A percentile compares a stretch with the other conserved stretches of the same genome.
Evolutionary conservation across 176 grass and related monocot species (phyloP).

Genomic region (Chrysopogon serrulatus): DNA sequence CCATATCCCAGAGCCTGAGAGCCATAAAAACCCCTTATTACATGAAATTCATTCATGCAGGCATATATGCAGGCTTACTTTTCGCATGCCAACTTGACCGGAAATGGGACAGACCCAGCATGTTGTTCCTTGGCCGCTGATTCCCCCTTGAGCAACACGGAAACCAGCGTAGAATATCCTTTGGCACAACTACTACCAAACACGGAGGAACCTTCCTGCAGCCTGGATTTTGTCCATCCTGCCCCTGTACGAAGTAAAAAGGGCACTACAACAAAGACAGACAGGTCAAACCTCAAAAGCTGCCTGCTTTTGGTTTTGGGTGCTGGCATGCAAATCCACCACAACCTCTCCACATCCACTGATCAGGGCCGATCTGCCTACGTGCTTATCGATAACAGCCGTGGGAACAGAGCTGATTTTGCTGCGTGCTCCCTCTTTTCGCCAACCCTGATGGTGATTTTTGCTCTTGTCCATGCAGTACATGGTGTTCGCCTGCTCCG

Average conservation of each 20-base stretch:
- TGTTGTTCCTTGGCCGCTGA: background rate
- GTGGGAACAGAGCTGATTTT: background rate
- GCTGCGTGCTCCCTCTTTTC: background rate
- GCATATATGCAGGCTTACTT: background rate
- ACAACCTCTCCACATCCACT: background rate
- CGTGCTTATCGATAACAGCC: background rate
- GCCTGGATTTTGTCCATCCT: background rate
- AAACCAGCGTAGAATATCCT: background rate
- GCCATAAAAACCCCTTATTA: background rate
- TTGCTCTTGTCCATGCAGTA: conserved; percentile 34
- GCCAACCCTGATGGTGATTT: background rate
- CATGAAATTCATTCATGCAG: background rate
- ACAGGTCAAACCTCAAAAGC: background rate
- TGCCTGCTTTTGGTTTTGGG: background rate
- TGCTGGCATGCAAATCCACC: background rate
- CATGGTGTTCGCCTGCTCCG: conserved; percentile 93
- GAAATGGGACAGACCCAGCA: background rate
- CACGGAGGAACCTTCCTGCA: background rate
- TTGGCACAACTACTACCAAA: background rate
- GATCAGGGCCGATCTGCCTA: background rate
- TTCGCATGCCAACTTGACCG: background rate
- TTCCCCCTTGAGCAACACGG: background rate
- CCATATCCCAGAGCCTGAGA: background rate
- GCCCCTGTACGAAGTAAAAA: background rate
- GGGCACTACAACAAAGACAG: background rate